Percentiles rank a stretch among this genome's conserved stretches.
These are phyloP conservation scores for Hypoxylon rickii DNA, from an alignment of 495 filamentous ascomycete genomes.

Conservation along the genomic window DNA sequence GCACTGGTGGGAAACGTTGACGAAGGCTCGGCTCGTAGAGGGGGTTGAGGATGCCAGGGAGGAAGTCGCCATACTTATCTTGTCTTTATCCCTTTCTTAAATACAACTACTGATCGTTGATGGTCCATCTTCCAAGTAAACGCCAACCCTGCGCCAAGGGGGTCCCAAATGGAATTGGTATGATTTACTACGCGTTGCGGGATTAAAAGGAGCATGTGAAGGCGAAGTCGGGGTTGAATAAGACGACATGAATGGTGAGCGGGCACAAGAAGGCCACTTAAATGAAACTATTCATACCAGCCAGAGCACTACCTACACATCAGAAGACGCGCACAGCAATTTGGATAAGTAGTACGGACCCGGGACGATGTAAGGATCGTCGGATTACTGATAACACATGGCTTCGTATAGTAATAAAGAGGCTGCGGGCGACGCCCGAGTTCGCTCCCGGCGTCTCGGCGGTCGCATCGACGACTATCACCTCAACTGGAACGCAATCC, in stretches of 20 bases:
- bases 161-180: not conserved
- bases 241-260: not conserved
- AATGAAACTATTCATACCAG: not conserved
- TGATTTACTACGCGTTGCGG: not conserved
- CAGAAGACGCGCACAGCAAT: not conserved
- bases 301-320: not conserved
- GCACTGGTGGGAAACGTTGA: too few species aligned
- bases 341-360: not conserved
- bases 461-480: not conserved
- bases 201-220: not conserved
- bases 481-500: not conserved
- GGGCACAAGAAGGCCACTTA: not conserved
- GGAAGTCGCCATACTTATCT: not conserved
- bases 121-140: not conserved
- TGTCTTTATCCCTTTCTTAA: slow-evolving; percentile 1
- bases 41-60: not conserved
- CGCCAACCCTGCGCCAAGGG: not conserved
- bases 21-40: not conserved
- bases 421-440: not conserved
- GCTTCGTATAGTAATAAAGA: not conserved
- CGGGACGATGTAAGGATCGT: not conserved
- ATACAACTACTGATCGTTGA: not conserved
- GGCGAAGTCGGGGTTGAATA: not conserved
- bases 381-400: not conserved
- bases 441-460: not conserved